phyloP scores from a whole-genome alignment of 176 grass and related monocot genomes.

The Poa annua region DNA sequence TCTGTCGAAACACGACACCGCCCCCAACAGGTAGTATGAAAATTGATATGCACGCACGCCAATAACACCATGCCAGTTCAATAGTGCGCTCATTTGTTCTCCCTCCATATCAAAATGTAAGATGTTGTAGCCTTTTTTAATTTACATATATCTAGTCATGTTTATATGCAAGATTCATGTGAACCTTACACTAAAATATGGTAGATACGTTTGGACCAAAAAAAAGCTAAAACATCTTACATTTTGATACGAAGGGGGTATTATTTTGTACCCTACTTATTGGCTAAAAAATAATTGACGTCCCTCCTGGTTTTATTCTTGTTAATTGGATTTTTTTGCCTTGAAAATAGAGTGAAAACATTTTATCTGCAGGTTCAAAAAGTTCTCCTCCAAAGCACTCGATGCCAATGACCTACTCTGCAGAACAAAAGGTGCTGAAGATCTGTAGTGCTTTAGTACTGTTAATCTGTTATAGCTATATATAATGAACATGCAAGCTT shows the following conservation, averaged over 20 bases:
- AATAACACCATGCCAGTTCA: neutral
- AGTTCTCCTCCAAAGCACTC: neutral
- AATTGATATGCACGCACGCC: neutral
- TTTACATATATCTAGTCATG: too few relatives aligned
- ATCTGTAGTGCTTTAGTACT: neutral
- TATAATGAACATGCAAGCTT: conserved; percentile 5
- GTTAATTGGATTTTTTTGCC: neutral
- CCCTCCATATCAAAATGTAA: too few relatives aligned
- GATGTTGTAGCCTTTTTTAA: too few relatives aligned
- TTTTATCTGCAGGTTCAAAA: neutral
- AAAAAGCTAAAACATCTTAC: too few relatives aligned
- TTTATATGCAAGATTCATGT: too few relatives aligned
- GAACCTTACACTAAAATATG: too few relatives aligned
- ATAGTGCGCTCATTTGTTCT: neutral
- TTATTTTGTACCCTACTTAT: neutral
- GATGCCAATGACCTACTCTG: neutral
- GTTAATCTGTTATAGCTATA: neutral
- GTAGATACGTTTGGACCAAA: too few relatives aligned
- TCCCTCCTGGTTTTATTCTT: neutral
- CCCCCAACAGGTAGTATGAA: neutral
- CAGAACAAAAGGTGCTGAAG: conserved; percentile 30
- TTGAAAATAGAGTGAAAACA: neutral
- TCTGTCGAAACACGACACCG: too few relatives aligned
- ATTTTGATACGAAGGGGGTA: neutral
- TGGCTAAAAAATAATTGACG: neutral